Conservation (phyloP, 164 flowering plant species). For the Hamamelis virginiana region DNA sequence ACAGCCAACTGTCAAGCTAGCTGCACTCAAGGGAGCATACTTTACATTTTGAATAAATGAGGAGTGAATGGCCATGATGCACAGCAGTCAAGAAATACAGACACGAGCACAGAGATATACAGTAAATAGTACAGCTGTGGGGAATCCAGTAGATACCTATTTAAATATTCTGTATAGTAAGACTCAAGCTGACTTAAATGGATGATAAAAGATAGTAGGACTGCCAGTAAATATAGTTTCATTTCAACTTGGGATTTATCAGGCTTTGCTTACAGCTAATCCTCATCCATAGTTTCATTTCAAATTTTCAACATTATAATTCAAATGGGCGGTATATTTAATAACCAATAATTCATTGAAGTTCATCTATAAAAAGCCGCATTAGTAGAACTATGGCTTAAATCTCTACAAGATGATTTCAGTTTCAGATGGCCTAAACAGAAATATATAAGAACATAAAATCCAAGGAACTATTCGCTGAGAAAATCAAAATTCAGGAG, state of each 20-base stretch:
- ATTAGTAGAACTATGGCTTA: too few species aligned
- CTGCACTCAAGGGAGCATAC: not conserved
- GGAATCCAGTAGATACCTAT: not conserved
- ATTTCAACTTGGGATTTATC: not conserved
- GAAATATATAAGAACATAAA: not conserved
- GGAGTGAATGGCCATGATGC: not conserved
- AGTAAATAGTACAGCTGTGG: not conserved
- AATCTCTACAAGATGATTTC: too few species aligned
- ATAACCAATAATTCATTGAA: too few species aligned
- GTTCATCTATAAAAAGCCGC: too few species aligned
- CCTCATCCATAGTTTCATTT: not conserved
- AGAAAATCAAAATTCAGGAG: not conserved
- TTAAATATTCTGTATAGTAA: not conserved
- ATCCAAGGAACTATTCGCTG: not conserved
- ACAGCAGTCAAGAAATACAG: not conserved
- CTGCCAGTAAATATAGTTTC: not conserved
- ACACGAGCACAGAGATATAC: not conserved
- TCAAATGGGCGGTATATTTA: too few species aligned
- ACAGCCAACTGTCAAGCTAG: conserved; percentile 1
- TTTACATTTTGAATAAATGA: not conserved
- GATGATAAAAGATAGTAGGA: not conserved
- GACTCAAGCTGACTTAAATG: not conserved
- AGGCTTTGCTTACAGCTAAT: not conserved
- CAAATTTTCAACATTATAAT: too few species aligned
- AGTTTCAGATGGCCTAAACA: not conserved